These are phyloP conservation scores for Furcasterigmium furcatum DNA, from an alignment of 2,329 filamentous ascomycete species.

Conservation along the genomic window DNA sequence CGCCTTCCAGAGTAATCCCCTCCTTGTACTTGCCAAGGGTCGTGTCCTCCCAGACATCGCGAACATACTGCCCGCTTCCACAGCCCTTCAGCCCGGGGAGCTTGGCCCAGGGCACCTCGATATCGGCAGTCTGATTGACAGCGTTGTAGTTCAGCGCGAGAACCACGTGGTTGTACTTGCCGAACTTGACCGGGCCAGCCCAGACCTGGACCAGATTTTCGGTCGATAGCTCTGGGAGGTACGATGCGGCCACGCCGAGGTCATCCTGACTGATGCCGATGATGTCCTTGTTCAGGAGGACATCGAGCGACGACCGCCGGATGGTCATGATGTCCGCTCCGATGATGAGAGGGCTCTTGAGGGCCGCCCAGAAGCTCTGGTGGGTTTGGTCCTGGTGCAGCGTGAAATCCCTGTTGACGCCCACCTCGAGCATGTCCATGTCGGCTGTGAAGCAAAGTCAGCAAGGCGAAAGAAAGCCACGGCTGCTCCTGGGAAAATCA, in stretches of 20 bases:
- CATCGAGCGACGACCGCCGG: conserved; percentile 5
- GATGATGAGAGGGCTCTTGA: conserved; percentile 40
- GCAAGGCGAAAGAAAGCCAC: too few relatives aligned
- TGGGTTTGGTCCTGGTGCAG: conserved; percentile 36
- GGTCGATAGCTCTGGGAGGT: conserved; percentile 15
- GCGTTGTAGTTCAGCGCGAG: conserved; percentile 13
- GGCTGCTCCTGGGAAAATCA: too few relatives aligned
- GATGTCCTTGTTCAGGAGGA: conserved; percentile 13
- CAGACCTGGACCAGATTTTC: conserved; percentile 21
- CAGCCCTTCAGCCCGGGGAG: conserved; percentile 1
- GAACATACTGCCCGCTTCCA: background rate
- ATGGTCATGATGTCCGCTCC: conserved; percentile 28
- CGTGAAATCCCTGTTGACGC: conserved; percentile 27
- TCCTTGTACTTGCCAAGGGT: background rate
- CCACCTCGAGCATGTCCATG: conserved; percentile 39
- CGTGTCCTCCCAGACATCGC: background rate
- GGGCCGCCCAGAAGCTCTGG: conserved; percentile 40
- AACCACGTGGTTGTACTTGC: conserved; percentile 6
- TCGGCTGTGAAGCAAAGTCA: conserved; percentile 21
- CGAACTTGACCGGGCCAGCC: conserved; percentile 17
- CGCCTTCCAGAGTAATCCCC: background rate
- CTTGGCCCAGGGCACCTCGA: conserved; percentile 6
- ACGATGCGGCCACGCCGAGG: conserved; percentile 14
- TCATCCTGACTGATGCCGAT: conserved; percentile 28
- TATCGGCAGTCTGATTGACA: conserved; percentile 2